phyloP scores from a whole-genome alignment of 192 early-diverging fungal genomes.

The Piromyces finnis region DNA sequence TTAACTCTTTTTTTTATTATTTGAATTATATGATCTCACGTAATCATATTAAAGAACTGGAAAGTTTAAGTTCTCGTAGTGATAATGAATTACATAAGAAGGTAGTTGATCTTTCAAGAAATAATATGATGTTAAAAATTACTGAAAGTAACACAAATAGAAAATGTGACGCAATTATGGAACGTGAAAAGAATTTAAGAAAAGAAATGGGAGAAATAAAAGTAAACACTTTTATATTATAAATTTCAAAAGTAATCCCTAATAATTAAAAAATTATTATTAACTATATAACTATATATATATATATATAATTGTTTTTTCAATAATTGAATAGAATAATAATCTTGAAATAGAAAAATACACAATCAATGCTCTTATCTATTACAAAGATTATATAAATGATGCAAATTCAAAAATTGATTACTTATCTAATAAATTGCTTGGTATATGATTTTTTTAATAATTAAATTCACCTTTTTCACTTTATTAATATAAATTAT shows the following conservation, averaged over 20 bases:
- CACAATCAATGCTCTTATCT: conserved; percentile 11
- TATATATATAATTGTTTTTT: no score
- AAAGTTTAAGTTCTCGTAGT: background rate
- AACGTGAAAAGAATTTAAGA: conserved; percentile 9
- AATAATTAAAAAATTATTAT: no score
- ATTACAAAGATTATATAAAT: conserved; percentile 6
- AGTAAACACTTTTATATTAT: no score
- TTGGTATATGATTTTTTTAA: background rate
- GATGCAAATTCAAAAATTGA: background rate
- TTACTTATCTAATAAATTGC: background rate
- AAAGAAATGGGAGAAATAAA: conserved; percentile 14
- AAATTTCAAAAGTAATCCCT: no score
- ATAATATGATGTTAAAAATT: conserved; percentile 12
- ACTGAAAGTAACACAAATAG: conserved; percentile 19
- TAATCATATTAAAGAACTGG: background rate
- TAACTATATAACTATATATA: background rate
- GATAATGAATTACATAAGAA: background rate
- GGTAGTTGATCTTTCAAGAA: conserved; percentile 15
- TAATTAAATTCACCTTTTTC: no score
- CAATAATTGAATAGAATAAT: no score
- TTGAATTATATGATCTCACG: background rate
- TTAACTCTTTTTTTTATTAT: background rate
- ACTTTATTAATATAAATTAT: no score
- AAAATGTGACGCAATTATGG: conserved; percentile 9
- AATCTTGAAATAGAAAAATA: conserved; percentile 13